Percentiles rank a stretch among this genome's conserved stretches.
Conservation (phyloP, 2,329 filamentous ascomycete species). For the Phialophora expanda region DNA sequence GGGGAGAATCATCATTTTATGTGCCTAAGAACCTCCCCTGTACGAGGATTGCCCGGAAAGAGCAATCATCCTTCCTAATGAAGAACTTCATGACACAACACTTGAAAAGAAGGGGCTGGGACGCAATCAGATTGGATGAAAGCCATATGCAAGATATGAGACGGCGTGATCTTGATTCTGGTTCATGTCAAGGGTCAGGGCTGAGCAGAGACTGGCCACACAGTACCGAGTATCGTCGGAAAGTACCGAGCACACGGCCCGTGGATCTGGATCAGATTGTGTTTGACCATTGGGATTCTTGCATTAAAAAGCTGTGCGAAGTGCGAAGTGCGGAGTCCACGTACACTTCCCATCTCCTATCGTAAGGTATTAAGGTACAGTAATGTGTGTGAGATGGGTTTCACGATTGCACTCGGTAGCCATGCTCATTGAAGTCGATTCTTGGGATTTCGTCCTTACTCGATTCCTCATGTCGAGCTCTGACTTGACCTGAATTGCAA, state of each 20-base stretch:
- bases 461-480: not conserved
- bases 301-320: not conserved
- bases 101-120: slow-evolving; percentile 35
- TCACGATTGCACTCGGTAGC: not conserved
- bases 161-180: slow-evolving; percentile 34
- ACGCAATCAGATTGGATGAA: slow-evolving; percentile 31
- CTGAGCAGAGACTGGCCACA: not conserved
- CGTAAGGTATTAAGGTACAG: slow-evolving; percentile 16
- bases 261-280: slow-evolving; percentile 9
- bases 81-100: slow-evolving; percentile 30
- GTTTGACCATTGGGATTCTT: not conserved
- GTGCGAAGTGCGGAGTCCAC: not conserved
- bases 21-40: slow-evolving; percentile 30
- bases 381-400: not conserved
- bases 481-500: not conserved
- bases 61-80: slow-evolving; percentile 29
- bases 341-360: slow-evolving; percentile 15
- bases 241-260: not conserved
- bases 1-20: slow-evolving; percentile 20
- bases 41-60: slow-evolving; percentile 21
- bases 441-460: not conserved
- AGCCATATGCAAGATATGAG: slow-evolving; percentile 33
- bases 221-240: not conserved
- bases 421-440: not conserved
- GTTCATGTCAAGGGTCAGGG: not conserved